phyloP scores from a whole-genome alignment of 2,329 filamentous ascomycete genomes.

The Biscogniauxia sp. region DNA sequence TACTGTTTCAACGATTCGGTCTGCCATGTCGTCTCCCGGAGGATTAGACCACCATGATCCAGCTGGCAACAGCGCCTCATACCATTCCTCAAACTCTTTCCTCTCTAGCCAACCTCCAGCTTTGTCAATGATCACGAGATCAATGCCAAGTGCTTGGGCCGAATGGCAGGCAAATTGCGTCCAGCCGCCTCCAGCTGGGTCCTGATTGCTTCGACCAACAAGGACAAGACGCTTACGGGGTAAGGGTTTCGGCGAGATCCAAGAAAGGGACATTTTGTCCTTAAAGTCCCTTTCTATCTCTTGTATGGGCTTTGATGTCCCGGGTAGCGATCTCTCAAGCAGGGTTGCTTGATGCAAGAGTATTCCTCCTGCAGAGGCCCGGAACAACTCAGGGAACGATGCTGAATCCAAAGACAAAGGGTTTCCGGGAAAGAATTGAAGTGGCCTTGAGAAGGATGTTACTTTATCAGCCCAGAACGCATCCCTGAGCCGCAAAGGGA shows the following conservation, averaged over 20 bases:
- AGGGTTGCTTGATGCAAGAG: slow-evolving; percentile 9
- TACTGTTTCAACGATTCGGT: slow-evolving; percentile 19
- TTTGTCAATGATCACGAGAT: slow-evolving; percentile 25
- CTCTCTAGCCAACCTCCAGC: slow-evolving; percentile 24
- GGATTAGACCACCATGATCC: slow-evolving; percentile 25
- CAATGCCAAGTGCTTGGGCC: slow-evolving; percentile 23
- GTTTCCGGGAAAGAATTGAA: slow-evolving; percentile 18
- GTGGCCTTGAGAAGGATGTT: slow-evolving; percentile 20
- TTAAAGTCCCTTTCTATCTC: slow-evolving; percentile 21
- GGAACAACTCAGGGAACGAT: slow-evolving; percentile 20
- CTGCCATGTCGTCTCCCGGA: slow-evolving; percentile 15
- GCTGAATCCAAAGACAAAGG: slow-evolving; percentile 4
- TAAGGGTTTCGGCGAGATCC: slow-evolving; percentile 14
- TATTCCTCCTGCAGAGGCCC: slow-evolving; percentile 22
- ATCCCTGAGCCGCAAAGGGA: slow-evolving; percentile 24
- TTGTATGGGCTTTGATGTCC: not conserved
- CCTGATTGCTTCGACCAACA: slow-evolving; percentile 26
- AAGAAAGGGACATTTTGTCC: slow-evolving; percentile 22
- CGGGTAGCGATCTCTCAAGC: not conserved
- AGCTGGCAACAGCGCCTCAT: slow-evolving; percentile 23
- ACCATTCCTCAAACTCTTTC: slow-evolving; percentile 21
- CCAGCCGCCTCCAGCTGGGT: slow-evolving; percentile 25
- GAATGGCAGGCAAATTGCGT: slow-evolving; percentile 23
- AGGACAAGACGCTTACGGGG: slow-evolving; percentile 24
- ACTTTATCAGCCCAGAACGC: slow-evolving; percentile 17